Evolutionary conservation across 768 basidiomycete genomes (phyloP), one percentile per base, ranked within the genome.

Genomic region (Pleurotus giganteus): DNA sequence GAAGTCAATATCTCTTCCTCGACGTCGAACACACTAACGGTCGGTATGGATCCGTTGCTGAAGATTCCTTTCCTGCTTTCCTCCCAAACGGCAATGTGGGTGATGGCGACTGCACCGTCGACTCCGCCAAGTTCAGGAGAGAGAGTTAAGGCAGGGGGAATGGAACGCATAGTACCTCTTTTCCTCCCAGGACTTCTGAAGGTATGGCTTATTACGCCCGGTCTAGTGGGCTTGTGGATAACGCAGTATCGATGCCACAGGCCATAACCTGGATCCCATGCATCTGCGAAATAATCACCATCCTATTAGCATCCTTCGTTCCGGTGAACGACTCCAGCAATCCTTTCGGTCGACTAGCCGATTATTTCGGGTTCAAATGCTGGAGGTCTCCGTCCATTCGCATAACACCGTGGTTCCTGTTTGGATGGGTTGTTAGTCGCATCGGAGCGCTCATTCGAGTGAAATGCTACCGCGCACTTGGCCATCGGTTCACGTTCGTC

Each of bases 401-500:
- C 9, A 57, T 68, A 42, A 60, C 59, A 15, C 54, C 51, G 21
- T 11, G 54, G 8, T 64, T 61, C 46, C 4, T 63, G 17, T 9
- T 61, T 31, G 69, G 61, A 4, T 39, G 45, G n/a, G 19, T 58
- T 4, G 47, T 70, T 42, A 45, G 59, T 24, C 28, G 59, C 5
- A 9, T 34, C 8, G 69, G 65, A 11, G 59, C 56, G 15, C 26
- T 58, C 9, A 31, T 71, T 43, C 68, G 69, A 23, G 42, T 59
- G 37, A 37, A 15, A 17, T 69, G 70, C 52, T 70, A 61, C 21
- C 60, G 57, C 27, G 53, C 56, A 9, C 59, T 71, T 3, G 69
- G 65, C 3, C 45, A 36, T 11, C 55, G 60, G 32, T 71, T 69
- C 64, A 71, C 66, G 6, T 69, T 68, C 53, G 59, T 64, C 42